A percentile compares a stretch with the other conserved stretches of the same genome.
Evolutionary conservation across 306 rosid genomes (phyloP).

Genomic region (Casuarina equisetifolia): DNA sequence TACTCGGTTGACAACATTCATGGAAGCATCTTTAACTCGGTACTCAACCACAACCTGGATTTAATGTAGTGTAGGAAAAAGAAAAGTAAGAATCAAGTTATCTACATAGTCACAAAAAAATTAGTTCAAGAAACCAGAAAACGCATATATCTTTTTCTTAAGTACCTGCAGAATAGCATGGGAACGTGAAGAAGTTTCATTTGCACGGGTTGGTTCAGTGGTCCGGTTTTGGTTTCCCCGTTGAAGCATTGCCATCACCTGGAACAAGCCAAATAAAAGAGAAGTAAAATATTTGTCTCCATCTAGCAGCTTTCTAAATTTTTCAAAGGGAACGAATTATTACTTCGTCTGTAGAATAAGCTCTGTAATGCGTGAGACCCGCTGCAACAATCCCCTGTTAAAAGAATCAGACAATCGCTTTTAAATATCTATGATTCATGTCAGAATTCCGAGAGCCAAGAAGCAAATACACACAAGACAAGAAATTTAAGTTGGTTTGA

Average conservation of each 20-base stretch:
- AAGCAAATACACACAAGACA: too few species aligned
- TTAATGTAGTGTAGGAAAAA: conserved; percentile 19
- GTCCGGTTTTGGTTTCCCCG: conserved; percentile 93
- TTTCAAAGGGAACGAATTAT: conserved; percentile 21
- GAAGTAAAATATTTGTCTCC: conserved; percentile 7
- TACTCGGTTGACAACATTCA: conserved; percentile 64
- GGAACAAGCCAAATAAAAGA: conserved; percentile 32
- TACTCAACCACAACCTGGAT: conserved; percentile 79
- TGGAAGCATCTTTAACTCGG: conserved; percentile 71
- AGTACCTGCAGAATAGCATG: conserved; percentile 96
- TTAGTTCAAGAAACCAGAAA: background rate
- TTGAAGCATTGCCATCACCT: conserved; percentile 97
- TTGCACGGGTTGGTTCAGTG: conserved; percentile 93
- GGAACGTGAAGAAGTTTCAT: conserved; percentile 95
- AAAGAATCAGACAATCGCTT: conserved; percentile 20
- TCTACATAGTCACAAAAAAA: background rate
- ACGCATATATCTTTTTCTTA: background rate
- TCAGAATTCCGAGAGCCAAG: too few species aligned
- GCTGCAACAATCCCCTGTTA: conserved; percentile 90
- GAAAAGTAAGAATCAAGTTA: background rate
- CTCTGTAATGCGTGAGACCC: conserved; percentile 92
- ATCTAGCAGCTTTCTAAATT: conserved; percentile 6
- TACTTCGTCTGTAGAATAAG: conserved; percentile 97
- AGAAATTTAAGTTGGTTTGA: too few species aligned
- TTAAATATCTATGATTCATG: conserved; percentile 11